Conservation (phyloP, 495 filamentous ascomycete species). For the Aspergillus panamensis region DNA sequence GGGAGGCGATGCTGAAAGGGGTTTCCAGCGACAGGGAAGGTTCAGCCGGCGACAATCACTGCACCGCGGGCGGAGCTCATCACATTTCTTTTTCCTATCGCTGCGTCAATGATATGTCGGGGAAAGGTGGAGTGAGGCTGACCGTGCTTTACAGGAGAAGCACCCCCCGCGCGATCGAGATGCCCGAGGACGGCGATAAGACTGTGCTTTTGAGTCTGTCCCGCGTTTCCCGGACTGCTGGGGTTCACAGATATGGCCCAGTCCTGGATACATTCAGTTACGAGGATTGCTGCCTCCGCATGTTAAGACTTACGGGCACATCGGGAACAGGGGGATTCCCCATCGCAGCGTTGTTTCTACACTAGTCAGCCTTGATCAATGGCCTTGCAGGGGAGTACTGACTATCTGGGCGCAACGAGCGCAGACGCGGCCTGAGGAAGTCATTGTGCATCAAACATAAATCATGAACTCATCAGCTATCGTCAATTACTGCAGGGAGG, state of each 20-base stretch:
- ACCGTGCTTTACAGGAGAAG: slow-evolving; percentile 32
- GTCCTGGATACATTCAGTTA: slow-evolving; percentile 9
- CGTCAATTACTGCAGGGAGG: not conserved
- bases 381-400: not conserved
- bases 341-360: slow-evolving; percentile 36
- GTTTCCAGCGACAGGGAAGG: slow-evolving; percentile 24
- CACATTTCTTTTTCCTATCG: slow-evolving; percentile 29
- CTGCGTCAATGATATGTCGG: not conserved
- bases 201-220: slow-evolving; percentile 1
- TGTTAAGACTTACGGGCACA: slow-evolving; percentile 23
- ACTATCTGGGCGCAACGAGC: slow-evolving; percentile 31
- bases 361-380: slow-evolving; percentile 4
- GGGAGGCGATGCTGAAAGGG: slow-evolving; percentile 1
- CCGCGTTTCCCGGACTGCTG: slow-evolving; percentile 18
- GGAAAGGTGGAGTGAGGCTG: not conserved
- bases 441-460: slow-evolving; percentile 6
- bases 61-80: slow-evolving; percentile 26
- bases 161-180: slow-evolving; percentile 30
- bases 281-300: not conserved
- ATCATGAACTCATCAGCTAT: too few relatives aligned
- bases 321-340: slow-evolving; percentile 24
- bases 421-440: slow-evolving; percentile 20
- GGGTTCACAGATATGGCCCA: slow-evolving; percentile 28
- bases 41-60: slow-evolving; percentile 30
- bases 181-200: slow-evolving; percentile 25